phyloP scores from a whole-genome alignment of 768 basidiomycete genomes.

The Termitomyces sp. region DNA sequence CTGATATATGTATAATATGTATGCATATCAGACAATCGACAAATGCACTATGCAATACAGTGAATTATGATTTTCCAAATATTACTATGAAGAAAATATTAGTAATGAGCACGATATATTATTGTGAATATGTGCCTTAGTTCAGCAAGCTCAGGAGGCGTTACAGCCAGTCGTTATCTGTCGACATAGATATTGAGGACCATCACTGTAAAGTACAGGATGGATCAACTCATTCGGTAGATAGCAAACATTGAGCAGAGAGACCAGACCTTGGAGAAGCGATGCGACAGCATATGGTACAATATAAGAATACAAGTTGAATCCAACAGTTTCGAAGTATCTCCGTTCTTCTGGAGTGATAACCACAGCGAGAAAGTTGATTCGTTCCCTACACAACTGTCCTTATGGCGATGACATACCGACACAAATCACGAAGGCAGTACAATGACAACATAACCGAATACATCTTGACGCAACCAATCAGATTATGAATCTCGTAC shows the following conservation, averaged over 20 bases:
- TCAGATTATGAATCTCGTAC: too few species aligned
- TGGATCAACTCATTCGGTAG: not conserved
- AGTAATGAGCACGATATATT: too few species aligned
- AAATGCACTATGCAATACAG: too few species aligned
- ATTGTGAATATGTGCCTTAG: too few species aligned
- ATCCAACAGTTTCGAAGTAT: not conserved
- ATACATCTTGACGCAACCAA: not conserved
- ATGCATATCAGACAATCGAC: too few species aligned
- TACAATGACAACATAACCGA: not conserved
- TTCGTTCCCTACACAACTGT: not conserved
- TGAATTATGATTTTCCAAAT: too few species aligned
- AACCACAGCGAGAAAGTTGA: not conserved
- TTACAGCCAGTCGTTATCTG: too few species aligned
- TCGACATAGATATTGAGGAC: not conserved
- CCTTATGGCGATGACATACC: not conserved
- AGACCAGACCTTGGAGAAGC: not conserved
- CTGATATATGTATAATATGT: too few species aligned
- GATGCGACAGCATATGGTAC: not conserved
- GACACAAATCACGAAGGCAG: not conserved
- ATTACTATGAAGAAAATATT: too few species aligned
- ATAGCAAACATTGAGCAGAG: not conserved
- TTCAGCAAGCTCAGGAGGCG: too few species aligned
- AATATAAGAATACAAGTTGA: not conserved
- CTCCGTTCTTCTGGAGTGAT: not conserved
- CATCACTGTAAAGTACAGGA: not conserved